A percentile compares a stretch with the other conserved stretches of the same genome.
These are phyloP conservation scores for Larix kaempferi DNA, from an alignment of 75 land plant species.

Conservation along the genomic window DNA sequence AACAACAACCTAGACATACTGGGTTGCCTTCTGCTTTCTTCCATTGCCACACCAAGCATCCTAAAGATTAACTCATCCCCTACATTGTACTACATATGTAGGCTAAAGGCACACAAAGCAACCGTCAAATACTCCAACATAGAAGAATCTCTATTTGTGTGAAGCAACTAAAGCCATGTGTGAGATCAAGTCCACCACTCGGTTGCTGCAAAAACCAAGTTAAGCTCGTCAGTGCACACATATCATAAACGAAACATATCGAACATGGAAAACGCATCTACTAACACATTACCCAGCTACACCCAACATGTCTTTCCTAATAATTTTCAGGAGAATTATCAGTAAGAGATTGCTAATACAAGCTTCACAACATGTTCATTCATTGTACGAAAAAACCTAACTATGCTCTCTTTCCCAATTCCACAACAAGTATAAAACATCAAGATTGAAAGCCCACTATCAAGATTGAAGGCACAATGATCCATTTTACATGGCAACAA, in stretches of 20 bases:
- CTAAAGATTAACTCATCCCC: no score
- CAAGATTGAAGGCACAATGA: no score
- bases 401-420: neutral
- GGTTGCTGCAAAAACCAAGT: slow-evolving; percentile 56
- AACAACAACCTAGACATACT: no score
- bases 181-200: slow-evolving; percentile 74
- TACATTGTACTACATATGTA: no score
- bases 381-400: neutral
- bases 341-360: no score
- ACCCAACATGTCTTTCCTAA: neutral
- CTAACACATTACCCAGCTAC: neutral
- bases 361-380: no score
- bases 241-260: neutral
- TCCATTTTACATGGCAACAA: no score
- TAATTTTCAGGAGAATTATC: neutral
- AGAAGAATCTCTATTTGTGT: slow-evolving; percentile 1
- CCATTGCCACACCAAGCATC: no score
- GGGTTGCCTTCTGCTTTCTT: no score
- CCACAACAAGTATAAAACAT: neutral
- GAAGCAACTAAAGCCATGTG: slow-evolving; percentile 68
- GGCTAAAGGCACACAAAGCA: no score
- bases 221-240: neutral
- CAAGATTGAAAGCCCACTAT: no score
- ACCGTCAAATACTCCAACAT: no score
- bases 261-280: neutral